Evolutionary conservation across 371 early-diverging fungal species (phyloP), one percentile per base, ranked within the genome.

Genomic region (Lichtheimia corymbifera): DNA sequence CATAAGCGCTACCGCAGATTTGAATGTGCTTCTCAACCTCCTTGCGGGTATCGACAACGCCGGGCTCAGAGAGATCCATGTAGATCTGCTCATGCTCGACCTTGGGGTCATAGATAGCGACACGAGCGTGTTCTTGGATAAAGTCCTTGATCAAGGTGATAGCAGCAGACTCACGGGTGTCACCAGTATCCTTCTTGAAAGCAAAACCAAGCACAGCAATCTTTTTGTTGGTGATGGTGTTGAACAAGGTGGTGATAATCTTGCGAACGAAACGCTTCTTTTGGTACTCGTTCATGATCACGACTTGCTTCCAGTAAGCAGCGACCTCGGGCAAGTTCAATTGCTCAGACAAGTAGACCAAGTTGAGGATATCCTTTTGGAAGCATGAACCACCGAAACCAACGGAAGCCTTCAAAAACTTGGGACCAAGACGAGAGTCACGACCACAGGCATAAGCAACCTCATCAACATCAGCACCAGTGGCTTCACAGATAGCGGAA

Each of bases 361-460:
- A 79, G 83, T 95, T 94, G 55, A 92, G 81, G 51, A 97, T 91
- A 77, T 97, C 97, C 80, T 97, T 97, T 74, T 95, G 94, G 86
- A 97, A 95, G 77, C 97, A 97, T 45, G 90, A 88, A 43, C 97
- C 97, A 71, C 97, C 97, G 72, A 97, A 97, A 50, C 92, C 97
- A 50, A 97, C 93, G 13, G 89, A 88, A 6, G 97, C 93, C 75
- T 93, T 94, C 65, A 97, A 80, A 81, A 94, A 96, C 81, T 93
- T 91, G 70, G 92, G 80, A 24, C 97, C 97, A 28, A 97, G 91
- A 65, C 97, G 90, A 40, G 84, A 72, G 69, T 97, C 97, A 45
- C 86, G 74, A 66, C 96, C 96, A 72, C 91, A 91, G 18, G 95
- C 97, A 74, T 89, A 92, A 17, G 95, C 89, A 17, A 97, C 96